A percentile compares a stretch with the other conserved stretches of the same genome.
These are phyloP conservation scores for Raffaelea albimanens DNA, from an alignment of 2,329 filamentous ascomycete species.

Conservation along the genomic window DNA sequence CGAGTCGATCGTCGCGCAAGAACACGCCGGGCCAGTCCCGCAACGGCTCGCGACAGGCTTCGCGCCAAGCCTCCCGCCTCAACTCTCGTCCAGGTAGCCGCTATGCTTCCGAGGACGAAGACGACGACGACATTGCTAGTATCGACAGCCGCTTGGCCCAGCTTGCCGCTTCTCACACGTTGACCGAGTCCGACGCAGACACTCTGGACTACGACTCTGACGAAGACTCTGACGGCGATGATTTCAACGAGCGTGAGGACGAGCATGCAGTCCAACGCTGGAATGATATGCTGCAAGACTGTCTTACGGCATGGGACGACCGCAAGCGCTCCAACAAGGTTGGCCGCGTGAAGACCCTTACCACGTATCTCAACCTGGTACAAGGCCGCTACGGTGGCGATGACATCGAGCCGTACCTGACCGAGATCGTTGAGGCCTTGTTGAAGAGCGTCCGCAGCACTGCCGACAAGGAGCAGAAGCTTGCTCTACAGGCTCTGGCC, in stretches of 20 bases:
- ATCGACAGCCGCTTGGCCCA: not conserved
- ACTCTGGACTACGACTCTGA: conserved; percentile 38
- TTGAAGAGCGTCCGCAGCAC: conserved; percentile 51
- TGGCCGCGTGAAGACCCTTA: conserved; percentile 56
- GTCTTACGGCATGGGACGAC: conserved; percentile 60
- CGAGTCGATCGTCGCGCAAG: not conserved
- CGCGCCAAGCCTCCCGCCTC: conserved; percentile 39
- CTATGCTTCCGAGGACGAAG: conserved; percentile 56
- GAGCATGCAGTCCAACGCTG: conserved; percentile 40
- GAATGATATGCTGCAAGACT: conserved; percentile 45
- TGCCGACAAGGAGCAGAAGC: conserved; percentile 50
- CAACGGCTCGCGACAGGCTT: conserved; percentile 41
- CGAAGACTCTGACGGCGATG: conserved; percentile 52
- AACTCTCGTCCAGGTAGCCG: conserved; percentile 47
- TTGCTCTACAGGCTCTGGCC: conserved; percentile 63
- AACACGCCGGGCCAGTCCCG: conserved; percentile 41
- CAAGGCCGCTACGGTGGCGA: conserved; percentile 59
- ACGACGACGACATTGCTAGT: conserved; percentile 14
- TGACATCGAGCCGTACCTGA: conserved; percentile 47
- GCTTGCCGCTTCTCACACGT: not conserved
- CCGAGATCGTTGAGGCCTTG: conserved; percentile 56
- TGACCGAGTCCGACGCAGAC: not conserved
- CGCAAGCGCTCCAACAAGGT: conserved; percentile 70
- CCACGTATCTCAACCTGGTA: conserved; percentile 53
- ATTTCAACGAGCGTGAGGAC: conserved; percentile 45